These are phyloP conservation scores for Candida vaughaniae DNA, from an alignment of 805 yeast species.

Conservation along the genomic window DNA sequence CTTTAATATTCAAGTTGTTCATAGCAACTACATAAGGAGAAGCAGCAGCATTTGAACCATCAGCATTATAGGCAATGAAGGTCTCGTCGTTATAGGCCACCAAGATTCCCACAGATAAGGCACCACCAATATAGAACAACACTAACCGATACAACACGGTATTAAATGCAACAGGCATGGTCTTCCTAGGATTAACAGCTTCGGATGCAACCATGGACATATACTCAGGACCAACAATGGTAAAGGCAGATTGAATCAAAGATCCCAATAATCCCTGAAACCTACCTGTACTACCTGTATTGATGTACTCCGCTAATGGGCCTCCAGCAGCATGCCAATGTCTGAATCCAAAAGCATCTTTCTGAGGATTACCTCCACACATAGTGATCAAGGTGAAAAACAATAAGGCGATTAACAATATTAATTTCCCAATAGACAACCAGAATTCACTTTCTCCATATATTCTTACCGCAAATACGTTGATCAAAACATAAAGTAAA, in stretches of 20 bases:
- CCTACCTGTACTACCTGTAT: slow-evolving; percentile 37
- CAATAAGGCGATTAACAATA: slow-evolving; percentile 37
- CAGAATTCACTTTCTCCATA: slow-evolving; percentile 54
- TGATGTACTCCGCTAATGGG: slow-evolving; percentile 36
- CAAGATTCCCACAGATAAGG: slow-evolving; percentile 22
- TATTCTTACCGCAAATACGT: slow-evolving; percentile 46
- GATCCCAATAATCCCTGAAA: slow-evolving; percentile 44
- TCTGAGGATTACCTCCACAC: slow-evolving; percentile 37
- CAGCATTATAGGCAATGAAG: slow-evolving; percentile 16
- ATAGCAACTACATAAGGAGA: slow-evolving; percentile 86
- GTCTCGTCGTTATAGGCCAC: slow-evolving; percentile 21
- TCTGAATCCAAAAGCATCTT: slow-evolving; percentile 34
- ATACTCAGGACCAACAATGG: slow-evolving; percentile 45
- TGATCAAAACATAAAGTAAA: slow-evolving; percentile 38
- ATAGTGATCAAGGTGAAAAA: slow-evolving; percentile 34
- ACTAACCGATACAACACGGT: slow-evolving; percentile 51
- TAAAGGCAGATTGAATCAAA: slow-evolving; percentile 36
- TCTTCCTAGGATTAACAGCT: slow-evolving; percentile 56
- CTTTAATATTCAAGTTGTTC: slow-evolving; percentile 60
- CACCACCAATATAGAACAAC: slow-evolving; percentile 20
- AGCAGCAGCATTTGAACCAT: slow-evolving; percentile 35
- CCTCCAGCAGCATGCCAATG: slow-evolving; percentile 37
- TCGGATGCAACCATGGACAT: slow-evolving; percentile 50
- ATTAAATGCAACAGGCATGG: slow-evolving; percentile 57
- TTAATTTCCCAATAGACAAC: slow-evolving; percentile 39